phyloP scores from a whole-genome alignment of 495 filamentous ascomycete species.

The Margaritispora aquatica region DNA sequence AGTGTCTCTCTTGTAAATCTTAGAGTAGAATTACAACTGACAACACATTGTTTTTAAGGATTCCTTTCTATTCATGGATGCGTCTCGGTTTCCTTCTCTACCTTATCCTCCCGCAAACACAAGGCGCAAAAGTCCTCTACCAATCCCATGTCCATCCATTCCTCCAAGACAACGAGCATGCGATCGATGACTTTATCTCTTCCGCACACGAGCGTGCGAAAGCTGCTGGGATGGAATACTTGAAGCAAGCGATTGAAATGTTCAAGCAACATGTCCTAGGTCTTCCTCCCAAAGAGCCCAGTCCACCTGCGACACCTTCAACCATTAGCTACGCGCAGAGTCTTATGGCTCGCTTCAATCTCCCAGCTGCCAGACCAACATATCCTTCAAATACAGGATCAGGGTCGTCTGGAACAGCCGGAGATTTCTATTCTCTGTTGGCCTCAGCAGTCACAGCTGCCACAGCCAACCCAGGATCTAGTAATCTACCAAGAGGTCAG shows the following conservation, averaged over 20 bases:
- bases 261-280: constrained; percentile 69
- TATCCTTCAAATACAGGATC: constrained; percentile 29
- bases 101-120: constrained; percentile 94
- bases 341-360: constrained; percentile 76
- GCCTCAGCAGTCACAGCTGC: constrained; percentile 55
- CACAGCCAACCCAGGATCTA: constrained; percentile 18
- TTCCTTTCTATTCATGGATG: constrained; percentile 93
- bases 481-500: constrained; percentile 1
- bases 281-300: constrained; percentile 47
- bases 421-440: constrained; percentile 70
- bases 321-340: constrained; percentile 65
- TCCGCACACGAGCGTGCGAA: constrained; percentile 73
- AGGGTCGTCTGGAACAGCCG: constrained; percentile 35
- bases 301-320: constrained; percentile 41
- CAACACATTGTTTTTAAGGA: constrained; percentile 36
- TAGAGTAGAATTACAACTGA: not conserved
- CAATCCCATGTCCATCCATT: constrained; percentile 81
- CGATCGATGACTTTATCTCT: constrained; percentile 88
- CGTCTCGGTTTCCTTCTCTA: constrained; percentile 85
- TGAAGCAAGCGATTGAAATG: constrained; percentile 71
- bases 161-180: constrained; percentile 75
- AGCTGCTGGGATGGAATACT: constrained; percentile 70
- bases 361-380: constrained; percentile 53
- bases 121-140: constrained; percentile 84
- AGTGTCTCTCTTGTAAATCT: not conserved